Evolutionary conservation across 2,329 filamentous ascomycete species (phyloP), one percentile per base, ranked within the genome.

Genomic region (Alternaria viburni): DNA sequence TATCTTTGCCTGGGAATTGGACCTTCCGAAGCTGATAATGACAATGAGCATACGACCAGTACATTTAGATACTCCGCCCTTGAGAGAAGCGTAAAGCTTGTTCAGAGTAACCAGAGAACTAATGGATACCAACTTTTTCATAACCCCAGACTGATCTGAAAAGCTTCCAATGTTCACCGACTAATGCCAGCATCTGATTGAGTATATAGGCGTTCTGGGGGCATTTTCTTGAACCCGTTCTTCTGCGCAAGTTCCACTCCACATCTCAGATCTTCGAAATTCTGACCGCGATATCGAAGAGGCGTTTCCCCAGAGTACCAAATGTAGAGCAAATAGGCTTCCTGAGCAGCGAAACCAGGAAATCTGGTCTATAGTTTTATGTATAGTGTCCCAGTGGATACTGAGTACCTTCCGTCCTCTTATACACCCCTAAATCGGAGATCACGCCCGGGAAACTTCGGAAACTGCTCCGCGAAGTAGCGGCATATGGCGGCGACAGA

Each of bases 141-240:
- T 10, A 17, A 11, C 3, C 15, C 36, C 9, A 3, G 36, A 41
- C 36, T 2, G 2, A 6, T 0, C 8, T 1, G 36, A 41, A 6
- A 0, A 41, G 36, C 2, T 41, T n/a, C 1, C 8, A 41, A 17
- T 3, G 1, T 5, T 41, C 8, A 5, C 36, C n/a, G 15, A 41
- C 4, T 41, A 5, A 17, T 11, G n/a, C n/a, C 0, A 41, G n/a
- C 15, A 17, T 11, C 9, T 41, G 1, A 0, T 10, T 41, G 36
- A 3, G 0, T 0, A 41, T 1, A 36, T 36, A 3, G 32, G 0
- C 15, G 4, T 36, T 1, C 3, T 4, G 4, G 32, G 15, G 0
- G 32, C 15, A n/a, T 5, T n/a, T n/a, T 8, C 15, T n/a, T 1
- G 32, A 36, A 4, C 15, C 5, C 15, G 4, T 36, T 36, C 0